These are phyloP conservation scores for Cutaneotrichosporon mucoides DNA, from an alignment of 1,284 basidiomycete species.

Conservation along the genomic window DNA sequence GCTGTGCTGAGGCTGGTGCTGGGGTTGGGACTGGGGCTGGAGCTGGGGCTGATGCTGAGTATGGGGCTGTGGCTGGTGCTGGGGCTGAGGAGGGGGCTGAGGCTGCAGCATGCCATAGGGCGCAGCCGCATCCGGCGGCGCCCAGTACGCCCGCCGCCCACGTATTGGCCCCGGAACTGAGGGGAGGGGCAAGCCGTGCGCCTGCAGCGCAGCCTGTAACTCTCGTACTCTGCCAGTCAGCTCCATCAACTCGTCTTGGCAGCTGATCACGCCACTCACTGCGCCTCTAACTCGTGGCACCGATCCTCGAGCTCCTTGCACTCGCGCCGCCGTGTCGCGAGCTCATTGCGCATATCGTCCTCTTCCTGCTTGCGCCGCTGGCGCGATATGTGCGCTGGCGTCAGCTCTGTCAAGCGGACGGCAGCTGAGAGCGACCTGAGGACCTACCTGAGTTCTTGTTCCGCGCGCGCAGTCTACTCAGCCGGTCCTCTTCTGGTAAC, in stretches of 20 bases:
- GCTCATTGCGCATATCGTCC: not conserved
- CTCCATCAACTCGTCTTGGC: too few species aligned
- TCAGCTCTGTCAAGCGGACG: not conserved
- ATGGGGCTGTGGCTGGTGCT: too few species aligned
- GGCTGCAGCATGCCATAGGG: not conserved
- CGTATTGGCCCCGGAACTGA: not conserved
- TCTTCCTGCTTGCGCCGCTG: conserved; percentile 1
- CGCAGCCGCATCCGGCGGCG: too few species aligned
- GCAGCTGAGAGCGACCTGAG: too few species aligned
- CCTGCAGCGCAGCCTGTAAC: conserved; percentile 2
- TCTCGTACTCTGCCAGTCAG: conserved; percentile 4
- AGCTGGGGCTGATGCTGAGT: too few species aligned
- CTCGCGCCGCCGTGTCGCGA: not conserved
- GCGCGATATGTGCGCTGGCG: not conserved
- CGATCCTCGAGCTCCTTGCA: not conserved
- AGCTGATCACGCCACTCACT: conserved; percentile 2
- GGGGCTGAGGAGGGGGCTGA: not conserved
- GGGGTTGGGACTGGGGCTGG: not conserved
- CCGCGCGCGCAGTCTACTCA: not conserved
- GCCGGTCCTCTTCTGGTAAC: not conserved
- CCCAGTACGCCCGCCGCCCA: not conserved
- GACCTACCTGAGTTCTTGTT: not conserved
- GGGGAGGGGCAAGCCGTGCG: conserved; percentile 1
- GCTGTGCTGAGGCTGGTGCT: too few species aligned
- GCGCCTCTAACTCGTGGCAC: conserved; percentile 4